Conservation (phyloP, 768 basidiomycete species). For the Clitopilus hobsonii region DNA sequence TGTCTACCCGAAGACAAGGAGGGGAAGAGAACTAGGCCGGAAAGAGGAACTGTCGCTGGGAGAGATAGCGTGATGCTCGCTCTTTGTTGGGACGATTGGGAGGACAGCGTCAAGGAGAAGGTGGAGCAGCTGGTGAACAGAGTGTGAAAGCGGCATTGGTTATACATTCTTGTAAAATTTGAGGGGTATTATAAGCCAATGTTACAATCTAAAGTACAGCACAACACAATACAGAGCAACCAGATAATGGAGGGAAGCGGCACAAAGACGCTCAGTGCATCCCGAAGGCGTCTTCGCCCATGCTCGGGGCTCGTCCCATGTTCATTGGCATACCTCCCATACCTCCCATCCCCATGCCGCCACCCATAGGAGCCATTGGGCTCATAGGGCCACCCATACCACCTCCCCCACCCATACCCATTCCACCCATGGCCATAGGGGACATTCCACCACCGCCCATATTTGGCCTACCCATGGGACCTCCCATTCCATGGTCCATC, state of each 20-base stretch:
- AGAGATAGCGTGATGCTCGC: conserved; percentile 33
- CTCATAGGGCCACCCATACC: conserved; percentile 11
- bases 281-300: conserved; percentile 25
- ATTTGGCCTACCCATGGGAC: conserved; percentile 8
- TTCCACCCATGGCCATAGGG: conserved; percentile 18
- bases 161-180: background rate
- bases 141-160: background rate
- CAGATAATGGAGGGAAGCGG: too few species aligned
- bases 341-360: conserved; percentile 7
- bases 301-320: conserved; percentile 21
- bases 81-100: conserved; percentile 53
- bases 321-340: conserved; percentile 20
- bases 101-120: conserved; percentile 30
- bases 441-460: conserved; percentile 7
- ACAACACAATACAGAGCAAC: too few species aligned
- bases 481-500: conserved; percentile 16
- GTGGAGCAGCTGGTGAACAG: conserved; percentile 29
- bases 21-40: conserved; percentile 18
- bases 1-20: conserved; percentile 29
- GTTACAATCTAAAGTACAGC: too few species aligned
- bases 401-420: conserved; percentile 11
- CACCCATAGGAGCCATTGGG: conserved; percentile 12
- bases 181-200: too few species aligned
- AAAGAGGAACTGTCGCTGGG: conserved; percentile 28
- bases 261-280: conserved; percentile 22